phyloP scores from a whole-genome alignment of 2,329 filamentous ascomycete genomes.

The Chaetomium olivaceum region DNA sequence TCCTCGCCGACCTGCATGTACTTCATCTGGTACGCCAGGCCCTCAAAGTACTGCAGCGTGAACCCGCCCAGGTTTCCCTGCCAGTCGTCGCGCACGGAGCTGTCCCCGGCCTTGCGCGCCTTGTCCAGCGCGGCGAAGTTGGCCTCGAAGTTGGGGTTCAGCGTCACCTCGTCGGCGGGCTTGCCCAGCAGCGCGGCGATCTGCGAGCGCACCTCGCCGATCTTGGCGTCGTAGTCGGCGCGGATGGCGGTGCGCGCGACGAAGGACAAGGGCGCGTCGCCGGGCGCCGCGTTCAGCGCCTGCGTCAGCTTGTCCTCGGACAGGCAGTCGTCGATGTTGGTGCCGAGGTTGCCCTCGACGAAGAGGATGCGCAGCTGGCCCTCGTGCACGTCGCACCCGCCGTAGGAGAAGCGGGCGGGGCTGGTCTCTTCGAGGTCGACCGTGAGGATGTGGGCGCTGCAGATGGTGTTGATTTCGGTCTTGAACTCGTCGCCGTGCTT shows the following conservation, averaged over 20 bases:
- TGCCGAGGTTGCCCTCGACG: slow-evolving; percentile 44
- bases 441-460: slow-evolving; percentile 45
- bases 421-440: slow-evolving; percentile 48
- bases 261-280: slow-evolving; percentile 43
- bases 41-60: slow-evolving; percentile 47
- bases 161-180: slow-evolving; percentile 42
- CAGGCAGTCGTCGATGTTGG: slow-evolving; percentile 47
- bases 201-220: slow-evolving; percentile 44
- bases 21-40: slow-evolving; percentile 44
- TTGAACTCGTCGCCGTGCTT: slow-evolving; percentile 43
- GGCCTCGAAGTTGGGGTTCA: slow-evolving; percentile 51
- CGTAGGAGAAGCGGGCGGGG: slow-evolving; percentile 45
- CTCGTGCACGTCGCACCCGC: slow-evolving; percentile 46
- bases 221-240: slow-evolving; percentile 46
- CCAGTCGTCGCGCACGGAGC: slow-evolving; percentile 44
- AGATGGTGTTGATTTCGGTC: slow-evolving; percentile 51
- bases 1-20: slow-evolving; percentile 50
- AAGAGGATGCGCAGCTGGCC: slow-evolving; percentile 54
- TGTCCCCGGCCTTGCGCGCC: slow-evolving; percentile 25
- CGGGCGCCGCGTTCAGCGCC: slow-evolving; percentile 50
- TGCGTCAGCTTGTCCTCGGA: slow-evolving; percentile 42
- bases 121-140: slow-evolving; percentile 42
- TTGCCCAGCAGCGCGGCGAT: slow-evolving; percentile 40
- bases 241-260: slow-evolving; percentile 46
- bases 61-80: slow-evolving; percentile 46